A percentile compares a stretch with the other conserved stretches of the same genome.
Conservation (phyloP, 2,329 filamentous ascomycete genomes). For the Cadophora sp. region DNA sequence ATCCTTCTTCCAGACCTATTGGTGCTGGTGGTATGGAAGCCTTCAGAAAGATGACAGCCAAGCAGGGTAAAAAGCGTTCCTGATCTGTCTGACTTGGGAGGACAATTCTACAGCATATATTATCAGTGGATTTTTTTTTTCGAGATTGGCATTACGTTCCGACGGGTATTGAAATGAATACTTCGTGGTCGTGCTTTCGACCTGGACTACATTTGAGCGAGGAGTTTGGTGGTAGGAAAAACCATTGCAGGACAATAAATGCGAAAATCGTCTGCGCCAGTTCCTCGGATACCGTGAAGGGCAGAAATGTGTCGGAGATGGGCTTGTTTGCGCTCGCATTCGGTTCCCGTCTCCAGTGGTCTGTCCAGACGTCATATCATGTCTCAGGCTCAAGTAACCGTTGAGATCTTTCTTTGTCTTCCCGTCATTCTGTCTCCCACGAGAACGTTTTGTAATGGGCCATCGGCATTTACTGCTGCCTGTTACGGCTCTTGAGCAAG, state of each 20-base stretch:
- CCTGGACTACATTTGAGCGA: constrained; percentile 20
- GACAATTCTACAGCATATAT: constrained; percentile 9
- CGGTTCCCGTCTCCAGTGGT: neutral
- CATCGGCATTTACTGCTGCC: neutral
- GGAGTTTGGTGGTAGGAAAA: constrained; percentile 20
- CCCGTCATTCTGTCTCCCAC: neutral
- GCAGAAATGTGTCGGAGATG: neutral
- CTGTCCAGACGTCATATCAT: neutral
- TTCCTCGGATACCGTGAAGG: neutral
- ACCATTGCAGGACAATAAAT: neutral
- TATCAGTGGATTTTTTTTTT: neutral
- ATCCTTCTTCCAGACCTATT: constrained; percentile 60
- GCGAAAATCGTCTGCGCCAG: neutral
- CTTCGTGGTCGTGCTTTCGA: neutral
- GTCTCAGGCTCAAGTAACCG: neutral
- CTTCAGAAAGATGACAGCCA: constrained; percentile 70
- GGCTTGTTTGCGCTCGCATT: neutral
- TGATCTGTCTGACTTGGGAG: constrained; percentile 2
- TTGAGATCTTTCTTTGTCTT: neutral
- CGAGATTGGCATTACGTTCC: neutral
- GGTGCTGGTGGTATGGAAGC: constrained; percentile 69
- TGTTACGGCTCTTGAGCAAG: neutral
- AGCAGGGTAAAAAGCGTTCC: constrained; percentile 59
- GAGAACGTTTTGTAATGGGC: neutral
- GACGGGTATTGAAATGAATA: neutral